Base-by-base conservation (phyloP, 805 yeast species). In the Jamesozyma lodderae region DNA sequence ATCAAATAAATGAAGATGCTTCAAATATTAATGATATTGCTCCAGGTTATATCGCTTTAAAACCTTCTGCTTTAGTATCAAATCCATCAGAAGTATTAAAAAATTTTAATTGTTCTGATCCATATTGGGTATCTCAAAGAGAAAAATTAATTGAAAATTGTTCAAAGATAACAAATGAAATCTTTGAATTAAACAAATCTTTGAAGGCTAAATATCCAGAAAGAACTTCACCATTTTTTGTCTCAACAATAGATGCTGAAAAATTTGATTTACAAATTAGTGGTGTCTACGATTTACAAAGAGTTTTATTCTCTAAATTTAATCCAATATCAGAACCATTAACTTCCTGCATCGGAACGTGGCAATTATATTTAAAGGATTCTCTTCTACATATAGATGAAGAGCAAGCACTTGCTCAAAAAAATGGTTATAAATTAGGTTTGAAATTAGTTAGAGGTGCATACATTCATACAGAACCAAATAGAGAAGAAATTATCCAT, bases 401-500 rank as follows among this genome's bases (percentile, higher is more conserved):
- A 28, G 96, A 88, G 57, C 73, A 75, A 46, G 61, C 68, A 47
- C 66, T 77, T 40, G 96, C 96, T 14, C 48, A 63, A 41, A 58
- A 69, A 39, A 70, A 73, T 37, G 60, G 63, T 15, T 88, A 88
- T 62, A 73, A 81, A 55, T 63, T 87, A 41, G 96, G 95, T 16
- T 67, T 87, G 68, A 88, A 88, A 62, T 71, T 88, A 39, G 97
- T 88, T 14, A 77, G 97, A 62, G 97, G 97, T 47, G 97, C 97
- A 13, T 88, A 88, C 66, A 76, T 88, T 43, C 96, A 88, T 58
- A 76, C 94, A 5, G 97, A 88, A 65, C 73, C 81, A 25, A 69
- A 80, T 46, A 71, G 96, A 54, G 47, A 55, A 36, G 48, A 61
- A 4, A 79, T 84, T 15, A 85, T 88, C 43, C 90, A 80, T 64